Base-by-base conservation (phyloP, 2,329 filamentous ascomycete genomes). In the Arthrobotrys sinensis region DNA sequence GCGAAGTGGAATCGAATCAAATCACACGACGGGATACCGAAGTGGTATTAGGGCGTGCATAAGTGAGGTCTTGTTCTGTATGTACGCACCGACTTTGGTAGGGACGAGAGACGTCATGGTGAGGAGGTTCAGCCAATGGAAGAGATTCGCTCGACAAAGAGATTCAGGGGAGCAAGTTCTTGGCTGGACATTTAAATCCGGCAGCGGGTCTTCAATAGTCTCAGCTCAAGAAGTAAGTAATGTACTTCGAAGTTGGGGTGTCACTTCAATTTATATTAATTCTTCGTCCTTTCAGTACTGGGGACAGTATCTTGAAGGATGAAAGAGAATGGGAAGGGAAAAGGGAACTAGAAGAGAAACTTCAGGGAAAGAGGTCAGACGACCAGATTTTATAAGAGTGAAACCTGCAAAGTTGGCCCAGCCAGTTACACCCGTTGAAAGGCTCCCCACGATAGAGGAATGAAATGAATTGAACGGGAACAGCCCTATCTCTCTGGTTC, bases 71-170 rank as follows among this genome's bases (percentile, higher is more conserved):
- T 53, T 53, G 50, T 53, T 28, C 28, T 36, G 52, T 38, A 63
- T 36, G 46, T 57, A 66, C 69, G 45, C 52, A 73, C 69, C 69
- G 69, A 60, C 62, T 66, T 73, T 73, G 60, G 24, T 46, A 46
- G 68, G 68, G 57, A 72, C 46, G 46, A 72, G 46, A 32, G 69
- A 73, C 45, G 69, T 73, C 69, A 73, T 73, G 21, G 38, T 52
- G 60, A 28, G 24, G 38, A 60, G 46, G 16, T 40, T 38, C 55
- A 60, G 38, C 55, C 55, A 60, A 60, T 60, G 19, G 43, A 19
- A 46, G 53, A 53, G 50, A 53, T 53, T 53, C 50, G 50, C 28
- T 53, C 50, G 50, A 53, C 50, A 53, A 53, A 53, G 28, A 53
- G 50, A 53, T 53, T 57, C 52, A 57, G 52, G 52, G 52, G 52